Evolutionary conservation across 345 rosid species (phyloP), one percentile per base, ranked within the genome.

Genomic region (Diplotaxis tenuifolia): DNA sequence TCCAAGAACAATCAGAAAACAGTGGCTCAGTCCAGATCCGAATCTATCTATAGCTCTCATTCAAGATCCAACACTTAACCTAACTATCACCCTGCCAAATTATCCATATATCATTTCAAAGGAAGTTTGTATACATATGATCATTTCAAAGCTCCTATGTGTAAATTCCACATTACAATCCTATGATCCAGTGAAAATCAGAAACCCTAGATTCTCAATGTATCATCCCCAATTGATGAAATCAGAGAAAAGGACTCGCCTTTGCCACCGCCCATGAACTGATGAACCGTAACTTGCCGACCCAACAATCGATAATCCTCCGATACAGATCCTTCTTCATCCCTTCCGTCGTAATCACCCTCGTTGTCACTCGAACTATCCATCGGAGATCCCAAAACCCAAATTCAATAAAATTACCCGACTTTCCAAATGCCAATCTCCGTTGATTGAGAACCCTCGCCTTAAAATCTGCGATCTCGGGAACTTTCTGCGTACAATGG

Each of bases 181-280:
- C 14, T 40, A 15, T 6, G 14, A 29, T 21, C 20, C 7, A 67
- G 55, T 49, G 40, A 67, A n/a, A 75, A 68, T 50, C 19, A 68
- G 50, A 75, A 75, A 54, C 64, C 79, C 50, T 75, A 68, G 22
- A 9, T 49, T 58, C 16, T 4, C 12, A 40, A n/a, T 53, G 45
- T 12, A 42, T 56, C 59, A 9, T 14, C 22, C 14, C 20, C 20
- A 65, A 65, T 14, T 2, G 25, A 23, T 60, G 52, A 31, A 28
- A 6, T 18, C 9, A 0, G 64, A 31, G 5, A 25, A 22, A 34
- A 15, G 28, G 29, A 67, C 72, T 68, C 49, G 72, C 85, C 79
- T 80, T 68, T 83, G 61, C 85, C 85, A 56, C 85, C 85, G 11
- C 83, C 85, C 85, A 80, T 83, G 74, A 83, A 75, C 80, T 78